Conservation (phyloP, 2,329 filamentous ascomycete species). For the Botrytis medusae region DNA sequence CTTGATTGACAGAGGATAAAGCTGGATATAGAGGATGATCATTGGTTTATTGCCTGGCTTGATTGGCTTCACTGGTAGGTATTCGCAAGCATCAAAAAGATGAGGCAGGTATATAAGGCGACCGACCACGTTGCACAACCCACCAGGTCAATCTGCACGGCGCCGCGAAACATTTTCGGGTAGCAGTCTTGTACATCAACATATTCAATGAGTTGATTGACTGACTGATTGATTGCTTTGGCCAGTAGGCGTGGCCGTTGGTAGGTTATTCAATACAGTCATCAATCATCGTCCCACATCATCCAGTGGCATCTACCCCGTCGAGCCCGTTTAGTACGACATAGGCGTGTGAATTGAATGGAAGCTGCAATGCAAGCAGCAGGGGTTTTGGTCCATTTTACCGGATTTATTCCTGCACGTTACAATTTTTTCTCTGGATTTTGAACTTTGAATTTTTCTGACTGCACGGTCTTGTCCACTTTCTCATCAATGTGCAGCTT, state of each 20-base stretch:
- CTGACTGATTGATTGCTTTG: not conserved
- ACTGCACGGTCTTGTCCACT: slow-evolving; percentile 17
- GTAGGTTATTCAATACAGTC: not conserved
- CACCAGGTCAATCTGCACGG: slow-evolving; percentile 25
- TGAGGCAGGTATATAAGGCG: slow-evolving; percentile 37
- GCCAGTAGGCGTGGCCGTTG: not conserved
- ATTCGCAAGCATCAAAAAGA: slow-evolving; percentile 1
- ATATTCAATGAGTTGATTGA: not conserved
- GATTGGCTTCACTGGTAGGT: not conserved
- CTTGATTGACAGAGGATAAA: slow-evolving; percentile 5
- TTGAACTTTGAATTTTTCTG: slow-evolving; percentile 12
- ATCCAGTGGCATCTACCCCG: not conserved
- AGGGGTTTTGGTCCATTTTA: slow-evolving; percentile 7
- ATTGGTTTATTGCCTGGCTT: not conserved
- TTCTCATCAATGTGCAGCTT: slow-evolving; percentile 17
- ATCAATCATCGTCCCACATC: slow-evolving; percentile 8
- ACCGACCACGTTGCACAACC: slow-evolving; percentile 39
- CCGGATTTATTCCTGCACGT: slow-evolving; percentile 17
- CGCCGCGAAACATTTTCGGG: slow-evolving; percentile 26
- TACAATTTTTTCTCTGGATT: not conserved
- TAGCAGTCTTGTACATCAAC: slow-evolving; percentile 6
- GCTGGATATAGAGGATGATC: not conserved
- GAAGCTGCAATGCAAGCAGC: slow-evolving; percentile 15
- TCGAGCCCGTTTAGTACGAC: slow-evolving; percentile 2
- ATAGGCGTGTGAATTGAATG: not conserved